A percentile compares a stretch with the other conserved stretches of the same genome.
Evolutionary conservation across 2,329 filamentous ascomycete genomes (phyloP).

Genomic region (Macroventuria anomochaeta): DNA sequence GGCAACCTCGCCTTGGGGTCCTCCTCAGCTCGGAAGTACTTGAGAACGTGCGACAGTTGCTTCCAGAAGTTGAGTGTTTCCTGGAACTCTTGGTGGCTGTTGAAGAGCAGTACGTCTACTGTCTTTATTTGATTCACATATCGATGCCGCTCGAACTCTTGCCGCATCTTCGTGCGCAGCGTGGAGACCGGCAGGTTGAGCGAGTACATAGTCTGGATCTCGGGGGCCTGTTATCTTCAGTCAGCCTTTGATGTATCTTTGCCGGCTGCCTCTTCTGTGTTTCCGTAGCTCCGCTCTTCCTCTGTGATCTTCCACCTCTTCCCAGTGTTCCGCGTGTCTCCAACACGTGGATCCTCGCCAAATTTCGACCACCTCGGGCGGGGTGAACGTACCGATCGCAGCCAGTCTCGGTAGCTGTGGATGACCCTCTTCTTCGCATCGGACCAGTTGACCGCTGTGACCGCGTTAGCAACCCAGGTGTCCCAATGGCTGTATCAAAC

Average conservation of each 20-base stretch:
- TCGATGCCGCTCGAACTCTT: constrained; percentile 96
- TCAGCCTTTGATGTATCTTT: constrained; percentile 18
- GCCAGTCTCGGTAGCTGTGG: constrained; percentile 91
- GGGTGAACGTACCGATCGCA: constrained; percentile 79
- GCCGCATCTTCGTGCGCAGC: constrained; percentile 90
- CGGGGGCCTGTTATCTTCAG: constrained; percentile 72
- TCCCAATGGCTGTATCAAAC: constrained; percentile 22
- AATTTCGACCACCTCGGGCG: neutral
- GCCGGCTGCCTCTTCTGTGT: neutral
- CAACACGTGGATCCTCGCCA: neutral
- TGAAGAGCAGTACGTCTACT: constrained; percentile 87
- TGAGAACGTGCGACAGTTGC: constrained; percentile 92
- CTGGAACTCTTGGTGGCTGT: constrained; percentile 94
- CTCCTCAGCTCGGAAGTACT: constrained; percentile 92
- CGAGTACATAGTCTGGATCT: constrained; percentile 97
- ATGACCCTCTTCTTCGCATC: constrained; percentile 89
- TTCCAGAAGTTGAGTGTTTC: constrained; percentile 99
- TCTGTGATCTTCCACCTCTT: neutral
- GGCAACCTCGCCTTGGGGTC: constrained; percentile 78
- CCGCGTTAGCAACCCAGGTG: constrained; percentile 25
- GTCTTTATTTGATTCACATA: constrained; percentile 88
- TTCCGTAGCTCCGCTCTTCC: neutral
- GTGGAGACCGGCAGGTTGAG: constrained; percentile 85
- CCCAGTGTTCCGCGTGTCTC: neutral
- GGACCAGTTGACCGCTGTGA: constrained; percentile 80